Evolutionary conservation across 192 early-diverging fungal genomes (phyloP).

Genomic region (Coemansia sp.): DNA sequence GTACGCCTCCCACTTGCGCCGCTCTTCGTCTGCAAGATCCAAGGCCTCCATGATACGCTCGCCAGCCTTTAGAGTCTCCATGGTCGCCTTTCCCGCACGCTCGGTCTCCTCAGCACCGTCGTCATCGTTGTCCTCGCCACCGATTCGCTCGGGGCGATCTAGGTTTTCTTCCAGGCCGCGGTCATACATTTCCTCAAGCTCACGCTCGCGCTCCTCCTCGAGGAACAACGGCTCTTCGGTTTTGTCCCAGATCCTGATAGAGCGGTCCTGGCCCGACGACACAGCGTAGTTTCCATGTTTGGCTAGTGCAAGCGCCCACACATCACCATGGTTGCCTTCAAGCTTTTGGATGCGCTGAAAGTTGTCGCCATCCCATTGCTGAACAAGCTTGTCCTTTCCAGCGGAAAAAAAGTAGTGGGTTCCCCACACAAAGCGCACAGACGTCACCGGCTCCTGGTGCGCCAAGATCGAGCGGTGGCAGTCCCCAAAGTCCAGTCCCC

Average conservation of each 20-base stretch:
- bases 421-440: slow-evolving; percentile 84
- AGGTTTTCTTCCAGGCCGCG: slow-evolving; percentile 66
- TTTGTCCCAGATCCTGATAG: slow-evolving; percentile 93
- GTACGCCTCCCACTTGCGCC: slow-evolving; percentile 64
- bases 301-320: slow-evolving; percentile 90
- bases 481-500: slow-evolving; percentile 99
- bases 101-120: slow-evolving; percentile 60
- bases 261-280: slow-evolving; percentile 89
- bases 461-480: slow-evolving; percentile 93
- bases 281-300: slow-evolving; percentile 88
- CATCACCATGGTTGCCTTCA: slow-evolving; percentile 89
- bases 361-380: slow-evolving; percentile 98
- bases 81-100: slow-evolving; percentile 83
- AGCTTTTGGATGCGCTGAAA: slow-evolving; percentile 95
- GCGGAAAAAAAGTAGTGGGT: slow-evolving; percentile 96
- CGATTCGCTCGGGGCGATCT: slow-evolving; percentile 40
- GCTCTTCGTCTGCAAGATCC: slow-evolving; percentile 85
- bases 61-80: slow-evolving; percentile 94
- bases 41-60: slow-evolving; percentile 93
- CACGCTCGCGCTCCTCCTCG: slow-evolving; percentile 94
- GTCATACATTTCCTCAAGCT: slow-evolving; percentile 90
- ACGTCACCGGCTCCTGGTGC: slow-evolving; percentile 91
- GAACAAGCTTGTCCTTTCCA: slow-evolving; percentile 84
- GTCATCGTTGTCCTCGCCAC: slow-evolving; percentile 52
- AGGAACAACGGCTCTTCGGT: slow-evolving; percentile 95